A percentile compares a stretch with the other conserved stretches of the same genome.
These are phyloP conservation scores for Ascochyta pisi DNA, from an alignment of 2,329 filamentous ascomycete genomes.

Conservation along the genomic window DNA sequence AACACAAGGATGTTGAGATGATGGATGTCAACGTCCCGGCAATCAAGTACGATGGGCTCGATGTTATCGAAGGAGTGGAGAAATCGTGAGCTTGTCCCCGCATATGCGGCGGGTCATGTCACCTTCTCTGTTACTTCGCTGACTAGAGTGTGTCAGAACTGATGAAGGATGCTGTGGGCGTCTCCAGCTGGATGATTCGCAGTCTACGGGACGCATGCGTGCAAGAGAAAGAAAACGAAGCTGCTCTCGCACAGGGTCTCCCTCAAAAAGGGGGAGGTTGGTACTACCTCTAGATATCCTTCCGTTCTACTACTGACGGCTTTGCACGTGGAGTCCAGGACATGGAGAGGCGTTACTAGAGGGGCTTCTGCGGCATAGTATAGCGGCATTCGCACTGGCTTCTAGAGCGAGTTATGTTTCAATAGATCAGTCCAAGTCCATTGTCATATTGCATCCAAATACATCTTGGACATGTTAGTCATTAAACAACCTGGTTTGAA, in stretches of 20 bases:
- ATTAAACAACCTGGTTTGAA: not conserved
- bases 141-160: not conserved
- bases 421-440: not conserved
- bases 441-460: not conserved
- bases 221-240: constrained; percentile 1
- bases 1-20: constrained; percentile 18
- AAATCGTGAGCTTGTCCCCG: constrained; percentile 29
- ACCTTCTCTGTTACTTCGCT: constrained; percentile 1
- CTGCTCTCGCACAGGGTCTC: constrained; percentile 6
- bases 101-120: not conserved
- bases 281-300: not conserved
- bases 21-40: constrained; percentile 6
- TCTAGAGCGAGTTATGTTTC: not conserved
- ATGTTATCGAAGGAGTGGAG: constrained; percentile 39
- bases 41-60: constrained; percentile 21
- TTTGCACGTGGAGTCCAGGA: not conserved
- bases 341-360: constrained; percentile 4
- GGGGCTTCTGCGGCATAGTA: not conserved
- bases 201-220: not conserved
- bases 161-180: not conserved
- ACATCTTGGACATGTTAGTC: not conserved
- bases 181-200: no score
- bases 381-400: not conserved
- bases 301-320: not conserved
- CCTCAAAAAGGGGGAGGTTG: constrained; percentile 2